Base-by-base conservation (phyloP, 768 basidiomycete species). In the Mycena rebaudengoi region DNA sequence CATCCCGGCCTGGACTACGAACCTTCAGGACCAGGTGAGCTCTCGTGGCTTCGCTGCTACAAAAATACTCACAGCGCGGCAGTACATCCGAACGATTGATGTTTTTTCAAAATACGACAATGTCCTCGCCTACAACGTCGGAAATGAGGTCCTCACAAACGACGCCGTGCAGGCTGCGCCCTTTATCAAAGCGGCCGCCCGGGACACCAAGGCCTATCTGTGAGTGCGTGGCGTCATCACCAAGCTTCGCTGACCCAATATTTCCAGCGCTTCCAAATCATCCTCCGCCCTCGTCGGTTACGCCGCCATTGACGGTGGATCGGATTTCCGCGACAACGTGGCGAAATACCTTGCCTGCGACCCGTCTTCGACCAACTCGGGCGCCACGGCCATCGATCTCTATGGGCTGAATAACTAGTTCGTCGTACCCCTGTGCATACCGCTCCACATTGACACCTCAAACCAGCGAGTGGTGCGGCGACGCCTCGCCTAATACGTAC, bases 171-270 rank as follows among this genome's bases (percentile, higher is more conserved):
- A 78, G 29, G 86, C 90, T 11, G 87, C 89, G 16, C 85, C 94
- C 6, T 98, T 86, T 74, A 86, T 98, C 72, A 96, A 96, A 75
- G 95, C 95, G 37, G 96, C 96, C 23, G 94, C 94, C 26, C 88
- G 96, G 37, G 96, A 98, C 73, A 79, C 87, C 67, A 95, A 89
- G 73, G 86, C 95, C 7, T 97, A 95, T 75, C 82, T 98, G 87
- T 91, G 65, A 71, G 89, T 79, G n/a, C n/a, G n/a, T n/a, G n/a
- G n/a, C n/a, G n/a, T n/a, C n/a, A n/a, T n/a, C n/a, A n/a, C n/a
- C n/a, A n/a, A n/a, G n/a, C n/a, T n/a, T n/a, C n/a, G n/a, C n/a
- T n/a, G n/a, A n/a, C n/a, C n/a, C n/a, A n/a, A n/a, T n/a, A n/a
- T n/a, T n/a, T n/a, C n/a, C n/a, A n/a, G n/a, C n/a, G n/a, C n/a